Percentiles rank a stretch among this genome's conserved stretches.
These are phyloP conservation scores for Ceratocystis ficicola DNA, from an alignment of 2,329 filamentous ascomycete genomes.

Conservation along the genomic window DNA sequence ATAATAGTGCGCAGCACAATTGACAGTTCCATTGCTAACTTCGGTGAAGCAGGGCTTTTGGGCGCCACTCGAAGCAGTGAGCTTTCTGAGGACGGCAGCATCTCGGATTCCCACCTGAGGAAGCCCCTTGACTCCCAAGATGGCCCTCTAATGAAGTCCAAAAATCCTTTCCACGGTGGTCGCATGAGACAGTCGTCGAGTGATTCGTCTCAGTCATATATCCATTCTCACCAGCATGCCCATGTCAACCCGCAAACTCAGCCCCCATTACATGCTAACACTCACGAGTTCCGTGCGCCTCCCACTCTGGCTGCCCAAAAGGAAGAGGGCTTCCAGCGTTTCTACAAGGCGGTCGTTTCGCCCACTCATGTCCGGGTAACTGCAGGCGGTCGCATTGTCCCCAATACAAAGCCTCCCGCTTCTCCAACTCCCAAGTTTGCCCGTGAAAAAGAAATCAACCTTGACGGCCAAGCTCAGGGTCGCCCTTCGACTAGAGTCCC, in stretches of 20 bases:
- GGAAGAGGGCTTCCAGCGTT: conserved; percentile 53
- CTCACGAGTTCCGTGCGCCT: conserved; percentile 43
- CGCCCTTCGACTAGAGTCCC: conserved; percentile 27
- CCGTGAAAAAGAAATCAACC: conserved; percentile 17
- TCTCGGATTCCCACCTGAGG: background rate
- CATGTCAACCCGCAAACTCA: conserved; percentile 22
- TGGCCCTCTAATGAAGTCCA: conserved; percentile 12
- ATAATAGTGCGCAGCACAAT: no score
- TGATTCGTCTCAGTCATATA: conserved; percentile 8
- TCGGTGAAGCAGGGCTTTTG: conserved; percentile 14
- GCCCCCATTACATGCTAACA: conserved; percentile 17
- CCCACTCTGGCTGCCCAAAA: conserved; percentile 42
- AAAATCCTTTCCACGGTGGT: conserved; percentile 17
- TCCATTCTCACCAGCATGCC: conserved; percentile 1
- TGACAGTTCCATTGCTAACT: conserved; percentile 6
- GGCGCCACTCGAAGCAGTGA: conserved; percentile 2
- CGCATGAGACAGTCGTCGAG: conserved; percentile 18
- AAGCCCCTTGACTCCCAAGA: conserved; percentile 13
- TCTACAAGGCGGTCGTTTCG: conserved; percentile 56
- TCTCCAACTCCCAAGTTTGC: conserved; percentile 40
- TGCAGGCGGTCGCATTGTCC: conserved; percentile 54
- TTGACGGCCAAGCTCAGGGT: conserved; percentile 12
- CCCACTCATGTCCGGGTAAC: conserved; percentile 56
- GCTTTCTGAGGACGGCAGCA: background rate
- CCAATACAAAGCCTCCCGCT: conserved; percentile 44